Evolutionary conservation across 371 early-diverging fungal genomes (phyloP), one percentile per base, ranked within the genome.

Genomic region (Mucor plumbeus): DNA sequence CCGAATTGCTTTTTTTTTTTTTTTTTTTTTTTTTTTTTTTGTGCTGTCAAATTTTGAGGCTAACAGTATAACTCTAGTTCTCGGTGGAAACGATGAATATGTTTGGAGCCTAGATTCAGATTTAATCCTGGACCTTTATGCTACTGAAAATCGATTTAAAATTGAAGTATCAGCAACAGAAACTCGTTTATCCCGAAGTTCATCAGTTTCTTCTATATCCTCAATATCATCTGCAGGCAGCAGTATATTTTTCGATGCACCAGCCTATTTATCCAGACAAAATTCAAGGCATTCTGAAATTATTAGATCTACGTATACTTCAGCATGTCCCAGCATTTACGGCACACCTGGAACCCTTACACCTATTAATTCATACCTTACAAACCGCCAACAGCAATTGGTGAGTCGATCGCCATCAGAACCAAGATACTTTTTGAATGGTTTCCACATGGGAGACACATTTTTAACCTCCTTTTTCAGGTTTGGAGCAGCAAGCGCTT

Each of bases 31-130:
- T 48, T 26, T 26, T 26, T 26, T 26, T 26, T 35, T 48, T 43
- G 7, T 21, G n/a, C 44, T 44, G 17, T 44, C 44, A n/a, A 47
- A 1, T 19, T 47, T 9, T 38, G 26, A 38, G 47, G 7, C 47
- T 47, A 10, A 47, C 47, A 44, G 0, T 26, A 26, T 26, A 8
- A 17, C 8, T 65, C 15, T 60, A 84, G 84, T 62, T 36, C 58
- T 84, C 6, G 84, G 81, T n/a, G 84, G 84, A 11, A 61, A 36
- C 9, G 80, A 81, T 40, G 61, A 64, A 4, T 84, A 69, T 58
- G 66, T 64, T n/a, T 84, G 82, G 81, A 67, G 63, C 15, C 31
- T 80, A 7, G 80, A 76, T 17, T 65, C 61, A 6, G 84, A 84
- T 56, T n/a, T 13, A 15, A 70, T 67, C 54, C 56, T 84, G 11